phyloP scores from a whole-genome alignment of 2,329 filamentous ascomycete species.

The Colletotrichum theobromicola region DNA sequence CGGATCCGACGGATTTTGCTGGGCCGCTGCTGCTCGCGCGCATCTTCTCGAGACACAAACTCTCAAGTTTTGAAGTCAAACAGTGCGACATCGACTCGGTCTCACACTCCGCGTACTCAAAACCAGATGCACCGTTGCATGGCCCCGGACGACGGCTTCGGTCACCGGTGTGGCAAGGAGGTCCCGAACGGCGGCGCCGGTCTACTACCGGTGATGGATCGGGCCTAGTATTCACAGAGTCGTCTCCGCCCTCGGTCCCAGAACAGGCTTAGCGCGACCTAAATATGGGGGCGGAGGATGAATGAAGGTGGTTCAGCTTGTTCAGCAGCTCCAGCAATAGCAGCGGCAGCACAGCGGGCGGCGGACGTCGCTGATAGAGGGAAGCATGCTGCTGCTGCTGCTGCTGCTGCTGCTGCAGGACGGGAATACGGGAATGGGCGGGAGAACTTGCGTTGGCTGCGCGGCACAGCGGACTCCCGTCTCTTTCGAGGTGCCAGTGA shows the following conservation, averaged over 20 bases:
- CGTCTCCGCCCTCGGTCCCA: background rate
- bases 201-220: conserved; percentile 8
- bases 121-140: background rate
- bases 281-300: background rate
- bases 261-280: conserved; percentile 1
- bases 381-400: background rate
- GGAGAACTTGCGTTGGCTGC: background rate
- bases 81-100: background rate
- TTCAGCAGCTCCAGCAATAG: background rate
- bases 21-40: background rate
- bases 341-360: background rate
- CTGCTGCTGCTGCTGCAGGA: background rate
- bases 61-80: background rate
- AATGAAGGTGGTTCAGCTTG: conserved; percentile 1
- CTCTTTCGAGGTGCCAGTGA: background rate
- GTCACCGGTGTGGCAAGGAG: conserved; percentile 6
- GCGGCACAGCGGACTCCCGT: background rate
- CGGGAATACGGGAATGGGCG: background rate
- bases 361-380: background rate
- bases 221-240: background rate
- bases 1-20: background rate
- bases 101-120: background rate
- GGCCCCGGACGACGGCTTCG: conserved; percentile 2
- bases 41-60: background rate
- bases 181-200: background rate